Percentiles rank a stretch among this genome's conserved stretches.
Evolutionary conservation across 2,329 filamentous ascomycete species (phyloP).

Genomic region (Diaporthe sp.): DNA sequence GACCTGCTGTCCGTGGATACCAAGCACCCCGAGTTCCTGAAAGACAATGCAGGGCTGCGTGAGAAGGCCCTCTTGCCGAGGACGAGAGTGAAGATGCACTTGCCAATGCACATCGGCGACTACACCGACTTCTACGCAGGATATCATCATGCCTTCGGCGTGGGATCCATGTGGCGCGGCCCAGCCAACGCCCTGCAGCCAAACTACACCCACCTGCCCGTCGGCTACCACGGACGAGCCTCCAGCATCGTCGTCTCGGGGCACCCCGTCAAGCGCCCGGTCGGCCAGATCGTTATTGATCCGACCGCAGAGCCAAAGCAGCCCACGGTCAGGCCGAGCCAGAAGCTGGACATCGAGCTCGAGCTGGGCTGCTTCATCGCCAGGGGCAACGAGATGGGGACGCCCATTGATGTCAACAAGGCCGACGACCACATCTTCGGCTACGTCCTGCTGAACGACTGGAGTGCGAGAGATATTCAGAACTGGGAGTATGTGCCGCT

Average conservation of each 20-base stretch:
- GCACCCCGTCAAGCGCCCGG: constrained; percentile 79
- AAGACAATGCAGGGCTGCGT: constrained; percentile 71
- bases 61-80: constrained; percentile 71
- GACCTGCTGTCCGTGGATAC: constrained; percentile 73
- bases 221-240: constrained; percentile 85
- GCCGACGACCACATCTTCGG: constrained; percentile 81
- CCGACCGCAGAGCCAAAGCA: constrained; percentile 72
- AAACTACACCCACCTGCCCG: constrained; percentile 85
- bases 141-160: constrained; percentile 78
- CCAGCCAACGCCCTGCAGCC: constrained; percentile 80
- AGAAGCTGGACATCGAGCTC: constrained; percentile 82
- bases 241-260: constrained; percentile 83
- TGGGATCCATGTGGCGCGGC: constrained; percentile 80
- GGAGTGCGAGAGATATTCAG: constrained; percentile 87
- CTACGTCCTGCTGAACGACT: constrained; percentile 87
- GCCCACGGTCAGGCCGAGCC: constrained; percentile 74
- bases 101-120: constrained; percentile 84
- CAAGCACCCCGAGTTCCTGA: constrained; percentile 71
- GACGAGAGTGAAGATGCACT: constrained; percentile 72
- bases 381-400: constrained; percentile 73
- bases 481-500: constrained; percentile 87
- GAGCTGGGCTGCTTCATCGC: constrained; percentile 84
- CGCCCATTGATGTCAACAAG: constrained; percentile 71
- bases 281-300: constrained; percentile 79
- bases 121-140: constrained; percentile 91